Percentiles rank a stretch among this genome's conserved stretches.
Conservation (phyloP, 257 asterid species). For the Penstemon davidsonii region DNA sequence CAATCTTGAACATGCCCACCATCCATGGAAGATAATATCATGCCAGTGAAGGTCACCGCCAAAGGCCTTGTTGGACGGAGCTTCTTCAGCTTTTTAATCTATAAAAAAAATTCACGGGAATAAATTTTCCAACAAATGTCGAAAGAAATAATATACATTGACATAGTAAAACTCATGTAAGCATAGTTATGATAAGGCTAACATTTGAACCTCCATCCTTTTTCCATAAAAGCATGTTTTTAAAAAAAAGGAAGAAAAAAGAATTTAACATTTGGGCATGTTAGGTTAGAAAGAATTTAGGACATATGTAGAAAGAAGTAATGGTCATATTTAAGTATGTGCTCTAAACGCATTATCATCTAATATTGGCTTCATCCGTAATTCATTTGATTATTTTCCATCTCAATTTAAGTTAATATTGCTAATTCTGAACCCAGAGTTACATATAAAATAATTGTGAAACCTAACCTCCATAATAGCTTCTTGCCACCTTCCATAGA, state of each 20-base stretch:
- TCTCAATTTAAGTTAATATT: conserved; percentile 1
- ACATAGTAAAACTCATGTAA: neutral
- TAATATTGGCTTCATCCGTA: neutral
- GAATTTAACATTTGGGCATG: neutral
- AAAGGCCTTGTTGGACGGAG: conserved; percentile 57
- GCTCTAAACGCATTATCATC: neutral
- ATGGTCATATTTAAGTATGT: neutral
- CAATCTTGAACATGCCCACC: conserved; percentile 78
- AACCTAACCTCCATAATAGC: conserved; percentile 72
- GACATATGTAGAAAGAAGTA: neutral
- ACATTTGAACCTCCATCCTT: too few relatives aligned
- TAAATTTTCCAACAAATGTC: neutral
- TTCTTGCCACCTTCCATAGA: conserved; percentile 82
- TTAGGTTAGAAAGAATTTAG: conserved; percentile 5
- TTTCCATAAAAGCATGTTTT: neutral
- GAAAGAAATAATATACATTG: conserved; percentile 9
- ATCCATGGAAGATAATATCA: conserved; percentile 78
- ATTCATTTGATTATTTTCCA: conserved; percentile 9
- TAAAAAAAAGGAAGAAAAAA: too few relatives aligned
- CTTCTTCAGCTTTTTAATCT: conserved; percentile 67
- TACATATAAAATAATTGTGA: conserved; percentile 17
- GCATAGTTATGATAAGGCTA: too few relatives aligned
- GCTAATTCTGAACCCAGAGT: neutral
- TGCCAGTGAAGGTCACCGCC: conserved; percentile 78
- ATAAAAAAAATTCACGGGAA: conserved; percentile 30